These are phyloP conservation scores for Chamaenerion angustifolium DNA, from an alignment of 345 rosid genomes.

Conservation along the genomic window DNA sequence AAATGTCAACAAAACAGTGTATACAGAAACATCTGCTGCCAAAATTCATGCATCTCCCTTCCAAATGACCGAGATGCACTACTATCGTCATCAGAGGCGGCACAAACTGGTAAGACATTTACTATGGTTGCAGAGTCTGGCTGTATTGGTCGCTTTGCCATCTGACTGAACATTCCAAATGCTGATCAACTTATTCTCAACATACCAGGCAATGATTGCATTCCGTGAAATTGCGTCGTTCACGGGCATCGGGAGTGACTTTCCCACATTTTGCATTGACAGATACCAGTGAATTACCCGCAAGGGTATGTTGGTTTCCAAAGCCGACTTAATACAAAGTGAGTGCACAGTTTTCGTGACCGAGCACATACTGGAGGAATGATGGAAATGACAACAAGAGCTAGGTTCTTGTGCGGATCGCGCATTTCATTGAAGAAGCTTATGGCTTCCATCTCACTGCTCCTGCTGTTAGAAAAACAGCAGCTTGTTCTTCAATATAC, in stretches of 20 bases:
- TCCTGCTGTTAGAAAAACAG: constrained; percentile 31
- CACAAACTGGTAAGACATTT: constrained; percentile 49
- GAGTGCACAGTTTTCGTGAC: constrained; percentile 44
- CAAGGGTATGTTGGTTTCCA: constrained; percentile 44
- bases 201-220: constrained; percentile 73
- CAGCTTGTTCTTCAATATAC: too few relatives aligned
- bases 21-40: constrained; percentile 32
- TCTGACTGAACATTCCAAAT: constrained; percentile 40
- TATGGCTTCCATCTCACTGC: constrained; percentile 28
- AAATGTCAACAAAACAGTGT: constrained; percentile 63
- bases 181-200: constrained; percentile 56
- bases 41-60: constrained; percentile 53
- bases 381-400: constrained; percentile 40
- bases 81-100: constrained; percentile 27
- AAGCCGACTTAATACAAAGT: constrained; percentile 38
- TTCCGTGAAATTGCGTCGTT: constrained; percentile 85
- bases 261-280: constrained; percentile 65
- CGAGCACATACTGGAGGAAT: constrained; percentile 68
- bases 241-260: constrained; percentile 32
- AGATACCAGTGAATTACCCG: constrained; percentile 64
- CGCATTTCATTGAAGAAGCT: constrained; percentile 40
- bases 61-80: constrained; percentile 29
- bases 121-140: constrained; percentile 52
- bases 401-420: constrained; percentile 18
- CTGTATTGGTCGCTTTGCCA: constrained; percentile 32